phyloP scores from a whole-genome alignment of 768 basidiomycete species.

The Leccinum fibrillosum region DNA sequence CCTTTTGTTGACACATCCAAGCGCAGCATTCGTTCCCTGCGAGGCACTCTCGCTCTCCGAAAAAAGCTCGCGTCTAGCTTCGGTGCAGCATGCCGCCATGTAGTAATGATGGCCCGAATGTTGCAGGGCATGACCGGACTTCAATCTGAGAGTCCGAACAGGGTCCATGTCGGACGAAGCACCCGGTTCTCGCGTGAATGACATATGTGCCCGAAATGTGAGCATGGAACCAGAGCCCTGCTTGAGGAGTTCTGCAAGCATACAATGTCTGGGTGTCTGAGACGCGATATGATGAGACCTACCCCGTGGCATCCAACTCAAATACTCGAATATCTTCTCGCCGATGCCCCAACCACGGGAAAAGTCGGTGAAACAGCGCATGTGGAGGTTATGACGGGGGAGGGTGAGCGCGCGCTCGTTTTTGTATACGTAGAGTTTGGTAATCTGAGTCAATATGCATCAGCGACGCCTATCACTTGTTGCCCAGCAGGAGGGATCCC shows the following conservation, averaged over 20 bases:
- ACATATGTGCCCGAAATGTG: no score
- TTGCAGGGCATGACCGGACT: no score
- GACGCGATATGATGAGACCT: no score
- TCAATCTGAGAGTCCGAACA: no score
- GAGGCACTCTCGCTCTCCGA: slow-evolving; percentile 38
- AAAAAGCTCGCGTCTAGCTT: slow-evolving; percentile 49
- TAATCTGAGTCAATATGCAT: slow-evolving; percentile 49
- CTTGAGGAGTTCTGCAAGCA: no score
- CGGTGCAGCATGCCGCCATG: slow-evolving; percentile 82
- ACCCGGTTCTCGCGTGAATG: no score
- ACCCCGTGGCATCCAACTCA: no score
- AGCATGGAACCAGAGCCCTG: no score
- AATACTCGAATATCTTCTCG: slow-evolving; percentile 58
- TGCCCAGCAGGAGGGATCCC: no score
- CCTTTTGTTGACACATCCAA: slow-evolving; percentile 84
- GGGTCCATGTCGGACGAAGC: no score
- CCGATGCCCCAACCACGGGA: slow-evolving; percentile 96
- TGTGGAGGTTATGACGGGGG: slow-evolving; percentile 85
- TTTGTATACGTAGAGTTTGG: slow-evolving; percentile 84
- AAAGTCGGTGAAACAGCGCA: slow-evolving; percentile 66
- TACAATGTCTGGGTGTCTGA: no score
- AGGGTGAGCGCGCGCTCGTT: slow-evolving; percentile 73
- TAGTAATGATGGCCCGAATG: slow-evolving; percentile 76
- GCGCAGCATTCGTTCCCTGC: slow-evolving; percentile 41
- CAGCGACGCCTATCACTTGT: no score